Percentiles rank a stretch among this genome's conserved stretches.
Evolutionary conservation across 2,329 filamentous ascomycete species (phyloP).

Genomic region (Tolypocladium nubicola): DNA sequence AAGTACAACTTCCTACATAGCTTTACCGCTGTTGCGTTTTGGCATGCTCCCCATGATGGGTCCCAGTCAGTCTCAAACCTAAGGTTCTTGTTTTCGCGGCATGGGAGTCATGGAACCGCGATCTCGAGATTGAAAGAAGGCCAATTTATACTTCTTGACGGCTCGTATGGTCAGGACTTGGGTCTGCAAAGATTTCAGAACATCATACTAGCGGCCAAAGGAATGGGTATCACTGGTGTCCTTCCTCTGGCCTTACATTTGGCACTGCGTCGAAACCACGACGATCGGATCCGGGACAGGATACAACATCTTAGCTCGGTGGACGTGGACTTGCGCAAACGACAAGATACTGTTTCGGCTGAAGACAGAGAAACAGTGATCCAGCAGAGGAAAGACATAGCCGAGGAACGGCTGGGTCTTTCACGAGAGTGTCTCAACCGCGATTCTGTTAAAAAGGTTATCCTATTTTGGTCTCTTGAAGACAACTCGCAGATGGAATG

Average conservation of each 20-base stretch:
- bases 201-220: constrained; percentile 3
- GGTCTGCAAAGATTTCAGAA: not conserved
- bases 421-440: not conserved
- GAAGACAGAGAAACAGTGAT: not conserved
- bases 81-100: constrained; percentile 2
- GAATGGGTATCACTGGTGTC: constrained; percentile 1
- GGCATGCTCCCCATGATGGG: not conserved
- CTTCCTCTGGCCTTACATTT: constrained; percentile 1
- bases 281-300: not conserved
- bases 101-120: not conserved
- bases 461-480: constrained; percentile 4
- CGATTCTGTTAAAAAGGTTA: constrained; percentile 2
- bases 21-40: constrained; percentile 2
- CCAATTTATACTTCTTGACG: constrained; percentile 2
- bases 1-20: constrained; percentile 4
- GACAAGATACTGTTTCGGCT: not conserved
- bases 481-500: constrained; percentile 1
- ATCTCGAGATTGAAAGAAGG: constrained; percentile 1
- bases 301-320: not conserved
- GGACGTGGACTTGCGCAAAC: not conserved
- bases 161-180: constrained; percentile 1
- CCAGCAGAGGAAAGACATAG: not conserved
- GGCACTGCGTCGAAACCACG: not conserved
- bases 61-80: not conserved
- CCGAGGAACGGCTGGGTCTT: not conserved